Base-by-base conservation (phyloP, 192 early-diverging fungal species). In the Phycomyces nitens region DNA sequence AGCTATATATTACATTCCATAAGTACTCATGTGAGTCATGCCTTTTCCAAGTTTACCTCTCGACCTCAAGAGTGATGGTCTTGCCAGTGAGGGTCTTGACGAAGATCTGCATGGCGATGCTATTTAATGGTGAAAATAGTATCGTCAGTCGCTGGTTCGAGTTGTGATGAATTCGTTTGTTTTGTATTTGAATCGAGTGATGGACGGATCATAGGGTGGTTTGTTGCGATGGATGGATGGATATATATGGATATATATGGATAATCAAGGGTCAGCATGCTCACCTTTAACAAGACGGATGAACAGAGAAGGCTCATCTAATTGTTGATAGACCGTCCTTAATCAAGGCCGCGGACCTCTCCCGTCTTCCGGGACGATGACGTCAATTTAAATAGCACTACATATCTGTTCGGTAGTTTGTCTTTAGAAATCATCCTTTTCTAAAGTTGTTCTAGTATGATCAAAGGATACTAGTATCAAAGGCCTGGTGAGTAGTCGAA, bases 51-150 rank as follows among this genome's bases (percentile, higher is more conserved):
- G 5, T 60, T 60, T 68, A 68, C 66, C 64, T 64, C 74, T 86
- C 84, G 66, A 82, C 84, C 68, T 86, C 84, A 66, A 86, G 65
- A 66, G 84, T 84, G 78, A 85, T 77, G 69, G 84, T 86, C 78
- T 84, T 82, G 71, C 84, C 84, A 54, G 84, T 77, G 38, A 86
- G 74, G 64, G 84, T 83, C 76, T 86, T 86, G 43, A 86, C 84
- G 72, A 86, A 86, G 71, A 82, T 80, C 67, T 86, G 79, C 81
- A 82, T 84, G 62, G 81, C 80, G 47, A 47, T 61, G 49, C 44
- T 47, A 47, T 47, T 47, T 11, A 47, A 49, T 22, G 24, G 47
- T 18, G 23, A 40, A 7, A 44, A 44, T 27, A 50, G 21, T 54
- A n/a, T 39, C 39, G 51, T 34, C 29, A 34, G 29, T 34, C 14